These are phyloP conservation scores for Limtongia smithiae DNA, from an alignment of 805 yeast species.

Conservation along the genomic window DNA sequence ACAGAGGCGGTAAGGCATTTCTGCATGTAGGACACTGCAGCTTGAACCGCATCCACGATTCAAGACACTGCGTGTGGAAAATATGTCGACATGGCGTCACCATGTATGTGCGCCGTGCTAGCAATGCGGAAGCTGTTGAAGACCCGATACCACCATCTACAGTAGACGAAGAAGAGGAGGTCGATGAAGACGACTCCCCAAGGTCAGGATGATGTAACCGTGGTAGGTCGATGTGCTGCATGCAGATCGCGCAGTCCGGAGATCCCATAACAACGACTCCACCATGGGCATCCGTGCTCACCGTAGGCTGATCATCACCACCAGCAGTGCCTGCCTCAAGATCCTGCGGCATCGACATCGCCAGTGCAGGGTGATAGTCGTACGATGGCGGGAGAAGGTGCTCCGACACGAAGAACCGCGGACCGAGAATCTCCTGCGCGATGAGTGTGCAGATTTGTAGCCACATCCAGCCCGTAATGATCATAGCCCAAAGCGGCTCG, in stretches of 20 bases:
- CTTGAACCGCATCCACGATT: conserved; percentile 88
- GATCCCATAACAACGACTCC: conserved; percentile 20
- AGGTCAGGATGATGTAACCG: conserved; percentile 27
- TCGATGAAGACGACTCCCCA: no score
- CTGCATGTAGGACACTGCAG: conserved; percentile 94
- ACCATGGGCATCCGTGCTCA: conserved; percentile 24
- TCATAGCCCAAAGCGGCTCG: conserved; percentile 49
- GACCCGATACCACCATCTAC: conserved; percentile 26
- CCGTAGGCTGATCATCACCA: conserved; percentile 33
- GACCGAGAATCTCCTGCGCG: conserved; percentile 66
- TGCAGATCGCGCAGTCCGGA: conserved; percentile 81
- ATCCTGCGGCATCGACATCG: conserved; percentile 57
- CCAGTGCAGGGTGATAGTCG: conserved; percentile 70
- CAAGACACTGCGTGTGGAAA: conserved; percentile 85
- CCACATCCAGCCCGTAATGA: conserved; percentile 53
- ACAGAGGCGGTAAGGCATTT: conserved; percentile 76
- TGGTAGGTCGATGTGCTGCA: conserved; percentile 63
- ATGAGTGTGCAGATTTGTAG: conserved; percentile 57
- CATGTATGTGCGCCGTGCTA: conserved; percentile 39
- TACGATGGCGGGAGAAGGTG: conserved; percentile 72
- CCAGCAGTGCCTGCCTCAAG: conserved; percentile 45
- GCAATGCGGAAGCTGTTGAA: conserved; percentile 33
- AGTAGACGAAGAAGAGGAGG: neutral
- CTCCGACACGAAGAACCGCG: conserved; percentile 79
- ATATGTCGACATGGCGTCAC: conserved; percentile 84